Evolutionary conservation across 2,329 filamentous ascomycete species (phyloP).

Genomic region (Knufia fluminis): DNA sequence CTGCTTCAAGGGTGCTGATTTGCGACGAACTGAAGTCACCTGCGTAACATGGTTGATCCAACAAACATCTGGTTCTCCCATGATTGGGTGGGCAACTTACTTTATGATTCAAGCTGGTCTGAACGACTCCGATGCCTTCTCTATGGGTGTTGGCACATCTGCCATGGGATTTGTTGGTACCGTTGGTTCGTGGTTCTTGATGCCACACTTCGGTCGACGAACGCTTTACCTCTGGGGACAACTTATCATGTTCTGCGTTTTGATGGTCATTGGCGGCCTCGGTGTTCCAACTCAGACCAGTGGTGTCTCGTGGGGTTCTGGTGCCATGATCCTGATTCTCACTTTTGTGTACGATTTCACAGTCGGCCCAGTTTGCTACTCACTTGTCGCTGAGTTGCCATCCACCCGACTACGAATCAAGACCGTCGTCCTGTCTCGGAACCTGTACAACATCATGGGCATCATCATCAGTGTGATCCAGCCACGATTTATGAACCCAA

Average conservation of each 20-base stretch:
- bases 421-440: constrained; percentile 45
- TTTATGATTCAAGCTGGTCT: constrained; percentile 46
- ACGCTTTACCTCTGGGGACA: constrained; percentile 39
- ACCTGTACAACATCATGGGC: constrained; percentile 40
- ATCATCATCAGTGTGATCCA: constrained; percentile 28
- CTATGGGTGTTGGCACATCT: constrained; percentile 49
- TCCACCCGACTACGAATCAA: constrained; percentile 47
- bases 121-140: constrained; percentile 27
- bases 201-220: constrained; percentile 25
- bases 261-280: constrained; percentile 27
- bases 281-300: constrained; percentile 20
- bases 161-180: constrained; percentile 50
- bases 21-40: constrained; percentile 36
- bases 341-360: constrained; percentile 48
- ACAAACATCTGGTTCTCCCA: constrained; percentile 54
- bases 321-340: constrained; percentile 44
- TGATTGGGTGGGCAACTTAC: constrained; percentile 56
- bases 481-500: constrained; percentile 29
- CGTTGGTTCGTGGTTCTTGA: constrained; percentile 40
- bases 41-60: constrained; percentile 39
- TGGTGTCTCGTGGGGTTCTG: constrained; percentile 30
- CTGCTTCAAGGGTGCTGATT: constrained; percentile 28
- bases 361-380: constrained; percentile 47
- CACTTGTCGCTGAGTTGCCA: constrained; percentile 45
- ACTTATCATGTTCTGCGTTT: constrained; percentile 41